Base-by-base conservation (phyloP, 495 filamentous ascomycete species). In the Xeromyces bisporus region DNA sequence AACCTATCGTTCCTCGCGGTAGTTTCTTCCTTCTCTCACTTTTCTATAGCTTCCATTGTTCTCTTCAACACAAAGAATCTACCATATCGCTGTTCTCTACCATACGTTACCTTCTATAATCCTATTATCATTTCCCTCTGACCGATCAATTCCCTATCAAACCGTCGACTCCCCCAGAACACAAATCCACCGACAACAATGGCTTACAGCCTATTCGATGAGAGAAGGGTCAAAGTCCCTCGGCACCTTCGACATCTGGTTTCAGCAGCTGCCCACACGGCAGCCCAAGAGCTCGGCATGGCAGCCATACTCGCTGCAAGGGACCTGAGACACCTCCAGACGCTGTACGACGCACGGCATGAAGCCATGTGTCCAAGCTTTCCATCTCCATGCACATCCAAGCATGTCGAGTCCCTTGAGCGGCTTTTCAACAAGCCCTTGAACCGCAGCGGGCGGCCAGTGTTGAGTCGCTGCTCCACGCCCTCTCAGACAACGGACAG, bases 401-500 rank as follows among this genome's bases (percentile, higher is more conserved):
- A 15, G 0, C 47, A 53, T 17, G 9, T n/a, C 10, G 7, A 5
- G 2, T 46, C 49, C 15, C 31, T 57, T 14, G 12, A 36, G 0
- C 44, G 39, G 2, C 43, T 57, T 15, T 27, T 38, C 7, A 25
- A 24, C 12, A n/a, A n/a, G n/a, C n/a, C n/a, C n/a, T n/a, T n/a
- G n/a, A n/a, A n/a, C n/a, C n/a, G n/a, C n/a, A n/a, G n/a, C 51
- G 49, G 49, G 16, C 28, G 6, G 27, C 34, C 21, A 32, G 43
- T 18, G 32, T 27, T 21, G 28, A 43, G 11, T 13, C 30, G 1
- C 17, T 11, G 43, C 18, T 35, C 44, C 5, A 47, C 44, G 2
- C 33, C 49, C 6, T 36, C 38, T 2, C 33, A 33, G 3, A 18
- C 37, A 0, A 7, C 35, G 9, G 51, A 53, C 34, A 43, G 53